These are phyloP conservation scores for Leccinum longicurvipes DNA, from an alignment of 768 basidiomycete species.

Conservation along the genomic window DNA sequence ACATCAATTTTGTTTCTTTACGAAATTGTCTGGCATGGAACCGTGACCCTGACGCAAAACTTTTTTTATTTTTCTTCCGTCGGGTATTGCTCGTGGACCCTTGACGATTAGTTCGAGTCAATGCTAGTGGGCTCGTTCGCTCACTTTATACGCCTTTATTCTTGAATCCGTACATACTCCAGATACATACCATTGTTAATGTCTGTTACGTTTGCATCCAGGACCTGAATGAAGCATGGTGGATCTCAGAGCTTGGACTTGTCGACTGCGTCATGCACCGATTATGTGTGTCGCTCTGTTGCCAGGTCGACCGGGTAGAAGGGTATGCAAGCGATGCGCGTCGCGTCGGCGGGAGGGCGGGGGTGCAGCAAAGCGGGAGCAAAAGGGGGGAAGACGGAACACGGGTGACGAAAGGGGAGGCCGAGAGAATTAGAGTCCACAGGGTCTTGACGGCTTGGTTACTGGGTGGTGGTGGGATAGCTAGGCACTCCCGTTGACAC, in stretches of 20 bases:
- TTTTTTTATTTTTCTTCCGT: neutral
- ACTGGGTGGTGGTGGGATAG: neutral
- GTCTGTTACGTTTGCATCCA: neutral
- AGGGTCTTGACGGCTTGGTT: neutral
- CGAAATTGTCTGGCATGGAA: neutral
- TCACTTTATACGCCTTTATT: neutral
- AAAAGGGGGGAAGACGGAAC: neutral
- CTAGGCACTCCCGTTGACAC: neutral
- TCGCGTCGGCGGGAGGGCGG: neutral
- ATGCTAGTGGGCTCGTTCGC: conserved; percentile 1
- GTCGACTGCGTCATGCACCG: neutral
- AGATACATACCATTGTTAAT: neutral
- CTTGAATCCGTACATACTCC: neutral
- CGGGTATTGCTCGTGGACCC: neutral
- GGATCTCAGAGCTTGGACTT: no score
- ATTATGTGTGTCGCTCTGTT: neutral
- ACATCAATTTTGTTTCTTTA: neutral
- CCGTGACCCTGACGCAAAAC: neutral
- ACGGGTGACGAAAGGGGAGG: neutral
- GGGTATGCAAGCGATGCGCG: neutral
- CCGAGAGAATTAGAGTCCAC: neutral
- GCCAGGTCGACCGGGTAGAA: neutral
- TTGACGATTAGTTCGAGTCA: no score
- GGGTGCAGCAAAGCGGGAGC: no score
- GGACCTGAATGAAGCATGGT: neutral